A percentile compares a stretch with the other conserved stretches of the same genome.
Conservation (phyloP, 2,329 filamentous ascomycete species). For the Penicillium sp. region DNA sequence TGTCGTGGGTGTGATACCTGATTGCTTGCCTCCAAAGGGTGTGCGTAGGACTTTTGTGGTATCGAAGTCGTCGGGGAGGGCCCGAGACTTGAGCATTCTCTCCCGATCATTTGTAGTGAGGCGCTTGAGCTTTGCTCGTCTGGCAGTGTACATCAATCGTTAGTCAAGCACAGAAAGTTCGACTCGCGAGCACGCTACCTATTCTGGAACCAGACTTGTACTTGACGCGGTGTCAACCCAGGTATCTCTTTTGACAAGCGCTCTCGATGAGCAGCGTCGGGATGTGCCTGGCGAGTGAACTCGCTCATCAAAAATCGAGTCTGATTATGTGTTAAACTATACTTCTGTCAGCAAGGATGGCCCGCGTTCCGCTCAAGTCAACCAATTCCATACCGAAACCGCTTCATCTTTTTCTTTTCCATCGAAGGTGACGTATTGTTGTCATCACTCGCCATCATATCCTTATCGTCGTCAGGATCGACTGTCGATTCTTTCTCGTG, state of each 20-base stretch:
- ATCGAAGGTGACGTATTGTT: conserved; percentile 25
- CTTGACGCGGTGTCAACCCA: conserved; percentile 83
- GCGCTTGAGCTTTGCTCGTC: conserved; percentile 60
- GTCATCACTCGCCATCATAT: conserved; percentile 28
- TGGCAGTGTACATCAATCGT: conserved; percentile 25
- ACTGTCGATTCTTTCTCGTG: conserved; percentile 22
- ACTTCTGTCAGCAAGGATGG: conserved; percentile 2
- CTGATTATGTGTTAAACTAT: conserved; percentile 87
- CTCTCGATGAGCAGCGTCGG: conserved; percentile 85
- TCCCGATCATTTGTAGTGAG: conserved; percentile 60
- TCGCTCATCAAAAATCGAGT: conserved; percentile 98
- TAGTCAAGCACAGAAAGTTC: neutral
- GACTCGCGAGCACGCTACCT: conserved; percentile 55
- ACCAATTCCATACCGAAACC: conserved; percentile 37
- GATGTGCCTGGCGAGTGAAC: conserved; percentile 90
- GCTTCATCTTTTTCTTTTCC: conserved; percentile 45
- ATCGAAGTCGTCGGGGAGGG: conserved; percentile 58
- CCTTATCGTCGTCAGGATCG: conserved; percentile 31
- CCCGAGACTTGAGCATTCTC: conserved; percentile 58
- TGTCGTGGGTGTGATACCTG: conserved; percentile 48
- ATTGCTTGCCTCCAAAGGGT: conserved; percentile 47
- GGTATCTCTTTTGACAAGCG: conserved; percentile 85
- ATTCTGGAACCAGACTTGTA: conserved; percentile 99
- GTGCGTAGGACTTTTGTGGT: conserved; percentile 58
- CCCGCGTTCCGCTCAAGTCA: neutral